Evolutionary conservation across 2,329 filamentous ascomycete genomes (phyloP).

Genomic region (Lachnellula cervina): DNA sequence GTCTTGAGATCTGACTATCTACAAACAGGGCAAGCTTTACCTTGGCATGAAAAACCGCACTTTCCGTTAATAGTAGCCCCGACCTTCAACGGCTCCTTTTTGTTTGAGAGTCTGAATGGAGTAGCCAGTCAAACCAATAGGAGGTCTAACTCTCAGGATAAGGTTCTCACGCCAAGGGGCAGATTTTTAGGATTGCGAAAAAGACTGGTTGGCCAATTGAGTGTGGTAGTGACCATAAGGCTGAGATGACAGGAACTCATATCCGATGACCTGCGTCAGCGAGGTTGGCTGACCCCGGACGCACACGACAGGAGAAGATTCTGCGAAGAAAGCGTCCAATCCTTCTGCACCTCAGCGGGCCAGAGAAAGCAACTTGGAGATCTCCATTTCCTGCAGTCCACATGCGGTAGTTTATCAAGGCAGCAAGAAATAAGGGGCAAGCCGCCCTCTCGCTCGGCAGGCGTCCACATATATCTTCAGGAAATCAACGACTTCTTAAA

Average conservation of each 20-base stretch:
- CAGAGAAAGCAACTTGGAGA: neutral
- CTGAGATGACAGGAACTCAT: constrained; percentile 21
- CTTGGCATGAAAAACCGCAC: constrained; percentile 1
- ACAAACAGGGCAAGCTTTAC: neutral
- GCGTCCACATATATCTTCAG: neutral
- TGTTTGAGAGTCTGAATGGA: constrained; percentile 8
- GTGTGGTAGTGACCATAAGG: constrained; percentile 19
- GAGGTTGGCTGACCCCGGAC: neutral
- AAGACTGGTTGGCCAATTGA: constrained; percentile 10
- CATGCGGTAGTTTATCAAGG: neutral
- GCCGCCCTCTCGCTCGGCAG: neutral
- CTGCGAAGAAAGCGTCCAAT: neutral
- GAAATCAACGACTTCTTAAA: constrained; percentile 9
- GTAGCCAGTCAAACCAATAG: constrained; percentile 11
- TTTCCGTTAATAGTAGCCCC: constrained; percentile 8
- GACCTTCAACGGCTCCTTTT: neutral
- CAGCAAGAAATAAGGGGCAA: constrained; percentile 11
- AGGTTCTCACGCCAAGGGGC: constrained; percentile 22
- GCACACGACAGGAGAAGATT: neutral
- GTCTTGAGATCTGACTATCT: neutral
- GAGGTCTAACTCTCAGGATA: constrained; percentile 7
- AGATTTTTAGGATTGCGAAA: constrained; percentile 10
- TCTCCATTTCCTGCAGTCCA: constrained; percentile 1
- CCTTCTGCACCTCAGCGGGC: neutral
- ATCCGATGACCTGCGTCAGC: constrained; percentile 21